These are phyloP conservation scores for Pyrenophora tritici-repentis DNA, from an alignment of 2,329 filamentous ascomycete species.

Conservation along the genomic window DNA sequence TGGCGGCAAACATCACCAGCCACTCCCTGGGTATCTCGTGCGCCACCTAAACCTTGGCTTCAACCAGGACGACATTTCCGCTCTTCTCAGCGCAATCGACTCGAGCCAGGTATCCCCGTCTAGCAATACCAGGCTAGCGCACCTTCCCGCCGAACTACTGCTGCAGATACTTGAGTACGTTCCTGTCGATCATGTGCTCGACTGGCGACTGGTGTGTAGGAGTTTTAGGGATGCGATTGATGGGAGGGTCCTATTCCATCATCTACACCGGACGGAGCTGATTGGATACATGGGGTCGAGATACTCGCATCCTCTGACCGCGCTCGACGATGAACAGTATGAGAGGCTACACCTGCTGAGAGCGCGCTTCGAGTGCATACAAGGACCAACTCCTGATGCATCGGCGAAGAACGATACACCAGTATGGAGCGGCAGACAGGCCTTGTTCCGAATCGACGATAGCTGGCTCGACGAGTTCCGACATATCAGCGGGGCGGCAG, in stretches of 20 bases:
- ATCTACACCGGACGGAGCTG: slow-evolving; percentile 27
- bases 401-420: background rate
- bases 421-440: slow-evolving; percentile 24
- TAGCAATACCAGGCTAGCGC: slow-evolving; percentile 8
- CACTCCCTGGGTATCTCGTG: slow-evolving; percentile 28
- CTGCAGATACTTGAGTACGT: slow-evolving; percentile 35
- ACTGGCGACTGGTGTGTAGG: slow-evolving; percentile 38
- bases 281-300: slow-evolving; percentile 28
- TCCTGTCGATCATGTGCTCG: slow-evolving; percentile 32
- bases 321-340: slow-evolving; percentile 20
- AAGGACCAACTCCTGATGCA: background rate
- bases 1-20: background rate
- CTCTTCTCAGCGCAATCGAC: slow-evolving; percentile 36
- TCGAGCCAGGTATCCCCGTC: slow-evolving; percentile 27
- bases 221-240: slow-evolving; percentile 42
- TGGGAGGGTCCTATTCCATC: slow-evolving; percentile 30
- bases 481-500: background rate
- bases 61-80: slow-evolving; percentile 31
- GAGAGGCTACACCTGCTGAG: slow-evolving; percentile 24
- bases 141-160: slow-evolving; percentile 41
- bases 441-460: slow-evolving; percentile 31
- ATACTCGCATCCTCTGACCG: background rate
- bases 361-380: slow-evolving; percentile 17
- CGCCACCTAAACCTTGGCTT: slow-evolving; percentile 33
- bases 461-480: slow-evolving; percentile 20